These are phyloP conservation scores for Trichoderma citrinoviride DNA, from an alignment of 2,329 filamentous ascomycete genomes.

Conservation along the genomic window DNA sequence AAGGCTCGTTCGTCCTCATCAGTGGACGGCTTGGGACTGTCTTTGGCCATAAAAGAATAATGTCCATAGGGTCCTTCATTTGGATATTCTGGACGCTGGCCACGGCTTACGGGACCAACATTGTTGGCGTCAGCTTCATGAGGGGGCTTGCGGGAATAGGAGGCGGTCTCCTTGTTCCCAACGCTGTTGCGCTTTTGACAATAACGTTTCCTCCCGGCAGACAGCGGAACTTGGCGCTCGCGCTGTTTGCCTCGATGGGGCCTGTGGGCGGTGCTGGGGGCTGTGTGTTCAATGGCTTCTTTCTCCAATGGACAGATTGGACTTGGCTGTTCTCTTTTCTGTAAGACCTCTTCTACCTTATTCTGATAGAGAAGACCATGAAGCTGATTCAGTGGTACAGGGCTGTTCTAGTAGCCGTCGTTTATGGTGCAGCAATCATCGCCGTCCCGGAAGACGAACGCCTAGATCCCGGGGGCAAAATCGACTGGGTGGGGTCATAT, in stretches of 20 bases:
- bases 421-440: background rate
- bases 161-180: background rate
- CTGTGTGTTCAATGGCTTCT: background rate
- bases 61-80: background rate
- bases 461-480: background rate
- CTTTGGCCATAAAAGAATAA: background rate
- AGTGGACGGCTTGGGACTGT: background rate
- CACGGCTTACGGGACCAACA: background rate
- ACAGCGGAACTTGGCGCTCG: background rate
- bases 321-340: background rate
- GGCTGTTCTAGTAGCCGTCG: background rate
- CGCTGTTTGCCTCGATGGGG: background rate
- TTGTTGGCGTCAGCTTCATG: background rate
- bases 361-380: too few species aligned
- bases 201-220: background rate
- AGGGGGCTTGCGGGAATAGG: background rate
- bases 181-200: background rate
- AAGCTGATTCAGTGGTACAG: background rate
- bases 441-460: background rate
- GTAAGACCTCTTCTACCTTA: background rate
- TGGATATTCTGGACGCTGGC: constrained; percentile 1
- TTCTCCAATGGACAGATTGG: background rate
- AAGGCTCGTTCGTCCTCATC: background rate
- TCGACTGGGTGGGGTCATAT: background rate
- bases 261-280: background rate